Base-by-base conservation (phyloP, 148 eudicot genomes). In the Nepenthes mirabilis region DNA sequence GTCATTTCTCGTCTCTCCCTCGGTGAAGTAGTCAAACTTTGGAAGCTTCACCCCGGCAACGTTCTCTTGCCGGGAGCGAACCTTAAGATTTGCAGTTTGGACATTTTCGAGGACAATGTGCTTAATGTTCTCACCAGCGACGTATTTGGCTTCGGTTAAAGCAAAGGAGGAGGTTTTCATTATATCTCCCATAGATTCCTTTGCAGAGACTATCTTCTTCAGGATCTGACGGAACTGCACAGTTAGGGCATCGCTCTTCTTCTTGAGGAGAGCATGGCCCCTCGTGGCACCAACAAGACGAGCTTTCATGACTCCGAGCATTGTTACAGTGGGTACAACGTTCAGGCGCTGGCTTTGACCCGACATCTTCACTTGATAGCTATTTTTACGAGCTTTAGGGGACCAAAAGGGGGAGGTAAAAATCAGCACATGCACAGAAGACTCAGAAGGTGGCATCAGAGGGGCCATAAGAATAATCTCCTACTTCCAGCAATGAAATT, bases 11-110 rank as follows among this genome's bases (percentile, higher is more conserved):
- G 84, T 70, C 63, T 86, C 86, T 36, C 81, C 89, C 51, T 86
- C 94, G 7, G 80, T 65, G 64, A 81, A 86, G 55, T 83, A 55
- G 47, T 86, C 83, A 58, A 86, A 86, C 67, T 79, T 83, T 9
- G 89, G 94, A 43, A 86, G 89, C 65, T 83, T 83, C 48, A 86
- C 94, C 33, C 94, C 94, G 14, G 94, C 94, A 58, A 86, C 74
- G 48, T 86, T 86, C 23, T 86, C 89, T 51, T 73, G 79, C 23
- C 81, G 75, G 48, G 94, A 86, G 23, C 86, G 80, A 60, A 86
- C 86, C 65, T 73, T 83, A 49, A 86, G 72, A 7, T 86, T 48
- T 23, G 94, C 94, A 56, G n/a, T 79, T 14, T 67, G 59, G 56
- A 86, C 94, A 55, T 83, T 86, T 60, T 86, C 94, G 4, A 84